phyloP scores from a whole-genome alignment of 495 filamentous ascomycete genomes.

The Evansstolkia leycettana region DNA sequence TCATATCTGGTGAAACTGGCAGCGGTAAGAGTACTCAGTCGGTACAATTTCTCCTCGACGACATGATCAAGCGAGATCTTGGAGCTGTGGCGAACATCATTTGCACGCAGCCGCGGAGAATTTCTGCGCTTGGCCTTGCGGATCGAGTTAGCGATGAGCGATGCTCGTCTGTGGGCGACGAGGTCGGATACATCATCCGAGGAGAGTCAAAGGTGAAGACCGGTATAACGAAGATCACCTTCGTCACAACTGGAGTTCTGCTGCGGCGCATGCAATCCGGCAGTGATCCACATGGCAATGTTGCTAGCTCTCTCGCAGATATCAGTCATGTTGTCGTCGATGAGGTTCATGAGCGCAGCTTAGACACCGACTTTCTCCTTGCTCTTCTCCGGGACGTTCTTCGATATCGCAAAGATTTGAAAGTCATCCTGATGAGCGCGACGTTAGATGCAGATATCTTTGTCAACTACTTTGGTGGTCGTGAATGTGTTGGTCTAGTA shows the following conservation, averaged over 20 bases:
- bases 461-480: slow-evolving; percentile 65
- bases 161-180: slow-evolving; percentile 67
- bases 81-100: slow-evolving; percentile 81
- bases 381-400: slow-evolving; percentile 81
- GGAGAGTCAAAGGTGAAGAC: slow-evolving; percentile 66
- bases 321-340: slow-evolving; percentile 94
- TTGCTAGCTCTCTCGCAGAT: slow-evolving; percentile 69
- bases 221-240: slow-evolving; percentile 75
- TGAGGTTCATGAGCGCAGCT: slow-evolving; percentile 90
- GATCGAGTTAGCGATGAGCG: slow-evolving; percentile 92
- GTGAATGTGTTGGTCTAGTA: slow-evolving; percentile 56
- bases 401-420: slow-evolving; percentile 63
- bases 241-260: slow-evolving; percentile 95
- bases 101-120: slow-evolving; percentile 89
- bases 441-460: slow-evolving; percentile 88
- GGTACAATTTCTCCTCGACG: slow-evolving; percentile 90
- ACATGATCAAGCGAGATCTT: slow-evolving; percentile 65
- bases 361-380: slow-evolving; percentile 91
- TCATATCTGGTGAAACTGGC: slow-evolving; percentile 93
- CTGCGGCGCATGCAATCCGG: slow-evolving; percentile 80
- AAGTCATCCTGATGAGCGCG: slow-evolving; percentile 95
- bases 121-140: slow-evolving; percentile 86
- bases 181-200: slow-evolving; percentile 90
- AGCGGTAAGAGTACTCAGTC: slow-evolving; percentile 96
- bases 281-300: slow-evolving; percentile 61